phyloP scores from a whole-genome alignment of 306 rosid genomes.

The Prinsepia uniflora region DNA sequence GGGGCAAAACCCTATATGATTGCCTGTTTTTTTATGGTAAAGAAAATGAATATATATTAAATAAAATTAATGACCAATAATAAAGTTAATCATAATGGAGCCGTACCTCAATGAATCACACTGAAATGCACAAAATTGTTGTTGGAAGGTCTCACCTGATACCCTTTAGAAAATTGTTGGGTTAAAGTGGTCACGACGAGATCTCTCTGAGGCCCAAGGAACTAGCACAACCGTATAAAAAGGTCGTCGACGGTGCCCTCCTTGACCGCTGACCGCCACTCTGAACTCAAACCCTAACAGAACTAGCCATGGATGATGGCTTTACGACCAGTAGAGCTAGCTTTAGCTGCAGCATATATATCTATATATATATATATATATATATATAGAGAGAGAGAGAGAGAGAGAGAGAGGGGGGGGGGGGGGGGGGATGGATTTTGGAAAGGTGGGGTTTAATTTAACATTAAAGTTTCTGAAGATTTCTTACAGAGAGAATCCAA shows the following conservation, averaged over 20 bases:
- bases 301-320: constrained; percentile 23
- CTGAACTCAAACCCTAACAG: constrained; percentile 52
- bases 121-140: background rate
- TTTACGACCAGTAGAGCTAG: background rate
- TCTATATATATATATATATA: no score
- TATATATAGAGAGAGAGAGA: background rate
- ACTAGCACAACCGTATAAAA: constrained; percentile 8
- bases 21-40: no score
- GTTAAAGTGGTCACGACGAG: constrained; percentile 25
- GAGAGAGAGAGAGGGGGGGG: background rate
- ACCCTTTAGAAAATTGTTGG: constrained; percentile 13
- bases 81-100: no score
- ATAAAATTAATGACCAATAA: no score
- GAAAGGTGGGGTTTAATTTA: no score
- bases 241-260: constrained; percentile 51
- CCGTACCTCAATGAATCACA: no score
- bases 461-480: constrained; percentile 5
- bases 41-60: no score
- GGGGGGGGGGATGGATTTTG: background rate
- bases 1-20: background rate
- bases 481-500: constrained; percentile 12
- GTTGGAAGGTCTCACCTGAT: constrained; percentile 22
- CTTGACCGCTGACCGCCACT: constrained; percentile 34
- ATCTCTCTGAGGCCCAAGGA: constrained; percentile 34
- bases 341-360: no score